Evolutionary conservation across 1,284 basidiomycete genomes (phyloP), one percentile per base, ranked within the genome.

Genomic region (Ustilago loliicola): DNA sequence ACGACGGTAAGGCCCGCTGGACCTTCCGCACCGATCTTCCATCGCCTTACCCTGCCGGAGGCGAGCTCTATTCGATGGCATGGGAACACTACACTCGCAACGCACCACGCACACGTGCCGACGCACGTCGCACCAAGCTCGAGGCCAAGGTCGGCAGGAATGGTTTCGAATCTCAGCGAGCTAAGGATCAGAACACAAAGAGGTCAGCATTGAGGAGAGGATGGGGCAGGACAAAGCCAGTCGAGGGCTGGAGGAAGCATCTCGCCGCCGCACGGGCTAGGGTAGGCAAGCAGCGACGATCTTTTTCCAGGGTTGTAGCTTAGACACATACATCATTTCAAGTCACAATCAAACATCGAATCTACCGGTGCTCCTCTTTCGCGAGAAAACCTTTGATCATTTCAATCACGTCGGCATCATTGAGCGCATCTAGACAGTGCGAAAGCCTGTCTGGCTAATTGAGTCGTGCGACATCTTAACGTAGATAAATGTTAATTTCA

Each of bases 71-170:
- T 66, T 76, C 78, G 29, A 73, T 86, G 61, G 83, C 84, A 1
- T 86, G 83, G 83, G 85, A 86, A 62, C 75, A 80, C 51, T 86
- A 86, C 60, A 83, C 77, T 2, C 76, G 80, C 57, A 82, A 83
- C 27, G 71, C 85, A 17, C 85, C 85, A 11, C 67, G 85, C n/a
- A 77, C 80, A 1, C 79, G 84, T 48, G 74, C 77, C 51, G 82
- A 85, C 23, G 77, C 80, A 34, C 63, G 85, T 21, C 69, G 83
- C 19, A 66, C 63, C 52, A 80, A 81, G 66, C 65, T 80, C 50
- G 72, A 80, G 27, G 84, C 81, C 9, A 72, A 72, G 19, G 75
- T 74, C 2, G 82, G 81, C 4, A 62, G 79, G 3, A 72, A 73
- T 25, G 83, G 83, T 21, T 82, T 85, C 50, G 69, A 67, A 3